Evolutionary conservation across 2,329 filamentous ascomycete genomes (phyloP).

Genomic region (Nemania diffusa): DNA sequence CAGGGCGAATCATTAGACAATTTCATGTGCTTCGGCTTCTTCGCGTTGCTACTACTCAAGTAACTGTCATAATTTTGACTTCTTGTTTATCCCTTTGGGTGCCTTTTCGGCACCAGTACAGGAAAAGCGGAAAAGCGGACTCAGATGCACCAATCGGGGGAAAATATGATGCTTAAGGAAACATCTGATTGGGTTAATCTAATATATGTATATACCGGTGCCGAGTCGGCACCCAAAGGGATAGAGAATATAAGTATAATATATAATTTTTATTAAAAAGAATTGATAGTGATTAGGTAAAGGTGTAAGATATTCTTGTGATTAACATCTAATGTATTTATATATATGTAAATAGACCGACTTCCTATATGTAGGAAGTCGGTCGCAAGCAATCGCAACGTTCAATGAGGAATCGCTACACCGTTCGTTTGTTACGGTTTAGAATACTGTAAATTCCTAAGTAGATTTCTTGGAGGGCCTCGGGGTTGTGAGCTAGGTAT

Average conservation of each 20-base stretch:
- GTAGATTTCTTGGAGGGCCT: neutral
- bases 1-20: neutral
- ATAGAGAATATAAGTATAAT: neutral
- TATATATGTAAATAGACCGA: neutral
- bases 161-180: no score
- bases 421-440: neutral
- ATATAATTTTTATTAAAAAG: neutral
- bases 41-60: neutral
- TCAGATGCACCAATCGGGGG: no score
- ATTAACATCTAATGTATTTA: slow-evolving; percentile 1
- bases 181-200: no score
- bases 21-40: neutral
- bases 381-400: neutral
- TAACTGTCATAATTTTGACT: neutral
- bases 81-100: no score
- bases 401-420: neutral
- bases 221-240: no score
- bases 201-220: no score
- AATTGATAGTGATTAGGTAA: neutral
- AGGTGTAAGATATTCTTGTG: neutral
- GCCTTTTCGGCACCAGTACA: no score
- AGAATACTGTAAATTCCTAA: neutral
- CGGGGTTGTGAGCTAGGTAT: neutral
- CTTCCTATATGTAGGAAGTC: neutral
- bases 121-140: no score